Conservation (phyloP, 1,139 yeast genomes). For the Candida pseudoviswanathii region DNA sequence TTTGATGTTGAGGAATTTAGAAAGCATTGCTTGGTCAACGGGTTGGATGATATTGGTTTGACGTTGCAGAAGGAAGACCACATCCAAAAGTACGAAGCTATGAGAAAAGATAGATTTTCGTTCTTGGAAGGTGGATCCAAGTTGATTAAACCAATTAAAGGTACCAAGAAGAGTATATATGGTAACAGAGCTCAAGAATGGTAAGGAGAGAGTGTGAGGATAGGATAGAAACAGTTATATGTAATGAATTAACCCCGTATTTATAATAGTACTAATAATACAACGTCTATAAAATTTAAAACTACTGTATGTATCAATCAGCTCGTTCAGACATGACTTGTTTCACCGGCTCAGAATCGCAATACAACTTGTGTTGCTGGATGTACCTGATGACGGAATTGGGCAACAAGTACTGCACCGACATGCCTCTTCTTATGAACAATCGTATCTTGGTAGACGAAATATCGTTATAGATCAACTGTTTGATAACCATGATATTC, state of each 20-base stretch:
- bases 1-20: slow-evolving; percentile 90
- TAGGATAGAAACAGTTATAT: neutral
- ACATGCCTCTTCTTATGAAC: slow-evolving; percentile 92
- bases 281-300: neutral
- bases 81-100: slow-evolving; percentile 71
- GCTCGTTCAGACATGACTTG: slow-evolving; percentile 70
- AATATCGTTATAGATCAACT: slow-evolving; percentile 93
- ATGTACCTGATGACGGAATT: slow-evolving; percentile 93
- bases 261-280: neutral
- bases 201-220: slow-evolving; percentile 35
- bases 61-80: slow-evolving; percentile 86
- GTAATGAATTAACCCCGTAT: neutral
- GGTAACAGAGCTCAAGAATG: slow-evolving; percentile 81
- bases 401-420: slow-evolving; percentile 92
- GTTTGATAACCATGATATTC: slow-evolving; percentile 92
- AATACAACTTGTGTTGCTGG: slow-evolving; percentile 86
- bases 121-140: slow-evolving; percentile 88
- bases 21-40: slow-evolving; percentile 91
- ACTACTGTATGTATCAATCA: slow-evolving; percentile 24
- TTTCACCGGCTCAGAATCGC: slow-evolving; percentile 91
- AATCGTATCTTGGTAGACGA: slow-evolving; percentile 92
- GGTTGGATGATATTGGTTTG: slow-evolving; percentile 95
- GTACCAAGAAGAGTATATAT: slow-evolving; percentile 67
- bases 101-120: slow-evolving; percentile 77
- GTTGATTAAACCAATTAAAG: slow-evolving; percentile 64